Conservation (phyloP, 2,329 filamentous ascomycete genomes). For the Aspergillus ruber region DNA sequence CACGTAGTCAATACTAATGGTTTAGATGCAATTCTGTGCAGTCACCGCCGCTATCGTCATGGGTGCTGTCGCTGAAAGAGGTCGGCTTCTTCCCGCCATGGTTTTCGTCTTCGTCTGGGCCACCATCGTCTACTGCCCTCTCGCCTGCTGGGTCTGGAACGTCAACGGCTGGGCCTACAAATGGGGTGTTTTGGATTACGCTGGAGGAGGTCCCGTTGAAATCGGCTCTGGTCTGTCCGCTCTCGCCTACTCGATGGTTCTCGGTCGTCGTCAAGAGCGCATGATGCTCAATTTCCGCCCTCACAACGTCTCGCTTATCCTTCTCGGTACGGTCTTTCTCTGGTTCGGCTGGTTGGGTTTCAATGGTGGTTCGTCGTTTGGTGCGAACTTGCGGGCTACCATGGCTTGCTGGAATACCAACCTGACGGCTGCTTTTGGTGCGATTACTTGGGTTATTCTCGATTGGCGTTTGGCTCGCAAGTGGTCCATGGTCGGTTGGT, state of each 20-base stretch:
- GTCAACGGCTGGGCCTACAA: slow-evolving; percentile 85
- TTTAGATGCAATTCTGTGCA: slow-evolving; percentile 90
- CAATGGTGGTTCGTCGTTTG: slow-evolving; percentile 93
- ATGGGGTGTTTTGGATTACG: slow-evolving; percentile 92
- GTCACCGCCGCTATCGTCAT: slow-evolving; percentile 88
- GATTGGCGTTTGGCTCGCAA: slow-evolving; percentile 92
- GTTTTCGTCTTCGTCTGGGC: slow-evolving; percentile 96
- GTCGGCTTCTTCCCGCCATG: slow-evolving; percentile 86
- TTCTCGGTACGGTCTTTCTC: slow-evolving; percentile 87
- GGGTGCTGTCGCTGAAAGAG: slow-evolving; percentile 88
- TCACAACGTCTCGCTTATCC: slow-evolving; percentile 96
- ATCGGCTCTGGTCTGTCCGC: slow-evolving; percentile 91
- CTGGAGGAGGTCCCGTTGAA: slow-evolving; percentile 93
- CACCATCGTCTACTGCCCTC: slow-evolving; percentile 92
- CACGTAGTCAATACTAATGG: neutral
- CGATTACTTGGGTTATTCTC: slow-evolving; percentile 89
- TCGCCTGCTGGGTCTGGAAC: slow-evolving; percentile 97
- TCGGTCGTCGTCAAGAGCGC: slow-evolving; percentile 93
- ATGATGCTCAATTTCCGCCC: slow-evolving; percentile 99
- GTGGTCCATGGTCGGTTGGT: slow-evolving; percentile 92
- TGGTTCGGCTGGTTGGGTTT: slow-evolving; percentile 99
- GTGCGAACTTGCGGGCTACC: slow-evolving; percentile 84
- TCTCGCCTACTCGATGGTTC: slow-evolving; percentile 89
- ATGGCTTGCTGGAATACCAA: slow-evolving; percentile 99
- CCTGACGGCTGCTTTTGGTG: slow-evolving; percentile 83